Base-by-base conservation (phyloP, 768 basidiomycete species). In the Phlegmacium glaucopus region DNA sequence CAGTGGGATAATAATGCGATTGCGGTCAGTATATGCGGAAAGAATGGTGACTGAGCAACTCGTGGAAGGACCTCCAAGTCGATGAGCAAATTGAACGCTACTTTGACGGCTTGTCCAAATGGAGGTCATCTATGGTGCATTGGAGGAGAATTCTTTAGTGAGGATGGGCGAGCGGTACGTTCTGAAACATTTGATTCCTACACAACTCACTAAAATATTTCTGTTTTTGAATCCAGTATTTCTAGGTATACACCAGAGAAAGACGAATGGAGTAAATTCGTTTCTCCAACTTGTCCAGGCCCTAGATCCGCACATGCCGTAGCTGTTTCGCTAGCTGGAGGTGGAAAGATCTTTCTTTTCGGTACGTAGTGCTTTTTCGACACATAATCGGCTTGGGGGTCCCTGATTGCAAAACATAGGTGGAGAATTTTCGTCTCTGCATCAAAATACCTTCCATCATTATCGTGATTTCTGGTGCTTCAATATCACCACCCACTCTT, bases 391-490 rank as follows among this genome's bases (percentile, higher is more conserved):
- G 6, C 9, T 29, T n/a, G n/a, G n/a, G n/a, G 7, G 35, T 22
- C 22, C 36, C 18, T 28, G 18, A 42, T 35, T 42, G 43, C 58
- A n/a, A 46, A 18, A 17, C 17, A 22, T 49, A 85, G 85, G 89
- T 22, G 91, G 93, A 10, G 93, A 94, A 63, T 95, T 88, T 56
- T 90, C 90, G 0, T 88, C 87, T 1, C 62, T 90, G 6, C 75
- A 87, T 53, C 91, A 94, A 62, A 92, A 81, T 29, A 81, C 79
- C 0, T 91, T 94, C 63, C 88, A 91, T 52, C 90, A 94, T 56
- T 94, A 91, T 59, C 79, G 89, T 38, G 90, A 94, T 59, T 84
- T 94, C 59, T 94, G 94, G 87, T 77, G 77, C 39, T 94, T 94
- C 59, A 88, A 91, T 53, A 79, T 95, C 17, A 58, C 75, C 3